Percentiles rank a stretch among this genome's conserved stretches.
Conservation (phyloP, 805 yeast species). For the Candida sphagnicola region DNA sequence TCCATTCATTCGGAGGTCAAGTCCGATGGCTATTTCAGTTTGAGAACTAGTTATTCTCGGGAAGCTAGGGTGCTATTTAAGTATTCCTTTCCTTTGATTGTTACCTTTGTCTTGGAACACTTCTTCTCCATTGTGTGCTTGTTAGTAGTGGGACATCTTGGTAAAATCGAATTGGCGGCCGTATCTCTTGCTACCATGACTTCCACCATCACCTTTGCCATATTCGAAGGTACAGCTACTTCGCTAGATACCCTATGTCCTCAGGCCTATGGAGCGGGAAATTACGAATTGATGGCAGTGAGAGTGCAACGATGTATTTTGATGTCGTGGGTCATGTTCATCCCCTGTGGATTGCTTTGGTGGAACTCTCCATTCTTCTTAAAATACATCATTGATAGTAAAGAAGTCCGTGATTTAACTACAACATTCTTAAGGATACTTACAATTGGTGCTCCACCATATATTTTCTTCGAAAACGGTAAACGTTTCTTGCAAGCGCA, state of each 20-base stretch:
- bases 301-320: conserved; percentile 37
- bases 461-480: conserved; percentile 38
- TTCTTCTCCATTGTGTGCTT: conserved; percentile 40
- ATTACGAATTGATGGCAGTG: conserved; percentile 31
- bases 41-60: conserved; percentile 21
- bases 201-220: conserved; percentile 40
- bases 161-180: conserved; percentile 43
- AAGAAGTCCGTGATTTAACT: conserved; percentile 33
- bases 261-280: conserved; percentile 43
- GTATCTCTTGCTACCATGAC: conserved; percentile 44
- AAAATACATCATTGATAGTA: conserved; percentile 26
- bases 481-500: conserved; percentile 44
- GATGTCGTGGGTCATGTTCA: conserved; percentile 28
- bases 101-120: conserved; percentile 42
- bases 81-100: conserved; percentile 36
- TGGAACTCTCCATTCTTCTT: conserved; percentile 32
- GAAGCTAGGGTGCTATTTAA: conserved; percentile 27
- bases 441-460: conserved; percentile 39
- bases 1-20: conserved; percentile 1
- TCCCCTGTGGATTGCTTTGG: conserved; percentile 40
- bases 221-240: conserved; percentile 45
- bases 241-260: conserved; percentile 44
- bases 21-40: conserved; percentile 28
- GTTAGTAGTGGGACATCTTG: conserved; percentile 43
- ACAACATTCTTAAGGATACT: conserved; percentile 30